phyloP scores from a whole-genome alignment of 495 filamentous ascomycete genomes.

The Recurvomyces mirabilis region DNA sequence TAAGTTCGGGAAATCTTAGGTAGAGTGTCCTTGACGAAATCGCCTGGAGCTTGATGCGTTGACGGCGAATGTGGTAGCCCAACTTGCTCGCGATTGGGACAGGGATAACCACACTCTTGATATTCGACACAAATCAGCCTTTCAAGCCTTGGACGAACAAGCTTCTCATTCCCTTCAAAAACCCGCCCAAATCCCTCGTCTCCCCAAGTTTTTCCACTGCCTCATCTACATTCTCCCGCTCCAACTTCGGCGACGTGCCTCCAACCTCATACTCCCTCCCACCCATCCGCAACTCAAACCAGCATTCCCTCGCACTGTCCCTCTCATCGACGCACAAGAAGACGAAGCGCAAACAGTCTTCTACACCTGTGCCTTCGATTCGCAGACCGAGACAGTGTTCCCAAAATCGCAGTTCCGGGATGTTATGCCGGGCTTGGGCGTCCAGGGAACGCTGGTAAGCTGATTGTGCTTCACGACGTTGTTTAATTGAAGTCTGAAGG shows the following conservation, averaged over 20 bases:
- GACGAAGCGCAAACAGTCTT: constrained; percentile 81
- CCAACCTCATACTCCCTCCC: constrained; percentile 74
- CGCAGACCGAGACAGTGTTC: constrained; percentile 75
- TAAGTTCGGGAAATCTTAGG: constrained; percentile 27
- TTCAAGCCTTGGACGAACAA: constrained; percentile 49
- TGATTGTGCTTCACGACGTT: constrained; percentile 50
- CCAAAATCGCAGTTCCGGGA: constrained; percentile 93
- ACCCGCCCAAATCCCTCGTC: constrained; percentile 62
- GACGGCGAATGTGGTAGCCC: background rate
- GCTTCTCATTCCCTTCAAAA: constrained; percentile 88
- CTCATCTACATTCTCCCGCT: constrained; percentile 57
- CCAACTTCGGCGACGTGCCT: constrained; percentile 62
- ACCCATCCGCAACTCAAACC: constrained; percentile 79
- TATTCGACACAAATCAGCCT: background rate
- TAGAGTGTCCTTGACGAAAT: background rate
- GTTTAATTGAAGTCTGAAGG: constrained; percentile 56
- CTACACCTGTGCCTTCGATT: constrained; percentile 63
- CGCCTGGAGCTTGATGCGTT: background rate
- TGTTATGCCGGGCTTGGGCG: constrained; percentile 70
- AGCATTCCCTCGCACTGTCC: constrained; percentile 81
- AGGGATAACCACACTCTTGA: background rate
- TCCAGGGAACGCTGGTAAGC: constrained; percentile 56
- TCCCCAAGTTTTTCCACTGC: constrained; percentile 72
- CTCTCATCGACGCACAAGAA: constrained; percentile 80
- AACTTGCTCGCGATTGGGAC: background rate